phyloP scores from a whole-genome alignment of 1,284 basidiomycete species.

The Heterobasidion parviporum region DNA sequence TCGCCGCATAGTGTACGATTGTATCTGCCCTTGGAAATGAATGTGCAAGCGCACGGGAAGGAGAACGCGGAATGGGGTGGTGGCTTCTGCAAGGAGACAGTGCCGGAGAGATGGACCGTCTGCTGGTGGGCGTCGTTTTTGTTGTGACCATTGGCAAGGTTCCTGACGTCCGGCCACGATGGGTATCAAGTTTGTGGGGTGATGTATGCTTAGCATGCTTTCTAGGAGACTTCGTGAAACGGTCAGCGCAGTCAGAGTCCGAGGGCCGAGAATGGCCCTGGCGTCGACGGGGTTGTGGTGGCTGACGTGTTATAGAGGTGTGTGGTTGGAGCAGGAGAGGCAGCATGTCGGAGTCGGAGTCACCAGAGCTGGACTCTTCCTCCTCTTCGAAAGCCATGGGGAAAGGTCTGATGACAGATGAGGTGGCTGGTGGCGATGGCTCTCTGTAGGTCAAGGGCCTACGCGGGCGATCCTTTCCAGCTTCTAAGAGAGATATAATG shows the following conservation, averaged over 20 bases:
- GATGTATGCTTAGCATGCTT: slow-evolving; percentile 17
- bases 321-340: background rate
- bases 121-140: background rate
- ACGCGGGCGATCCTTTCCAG: background rate
- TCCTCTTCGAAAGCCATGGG: slow-evolving; percentile 9
- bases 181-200: slow-evolving; percentile 14
- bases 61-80: background rate
- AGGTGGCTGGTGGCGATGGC: background rate
- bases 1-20: background rate
- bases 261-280: background rate
- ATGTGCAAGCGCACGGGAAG: background rate
- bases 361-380: slow-evolving; percentile 2
- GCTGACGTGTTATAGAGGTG: background rate
- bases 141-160: background rate
- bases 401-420: slow-evolving; percentile 4
- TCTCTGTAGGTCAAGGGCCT: background rate
- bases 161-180: background rate
- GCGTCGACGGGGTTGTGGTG: no score
- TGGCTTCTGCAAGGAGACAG: background rate
- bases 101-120: background rate
- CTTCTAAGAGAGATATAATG: background rate
- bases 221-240: slow-evolving; percentile 18
- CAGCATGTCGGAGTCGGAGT: background rate
- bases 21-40: background rate
- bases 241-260: background rate